These are phyloP conservation scores for Erodium maritimum DNA, from an alignment of 345 rosid species.

Conservation along the genomic window DNA sequence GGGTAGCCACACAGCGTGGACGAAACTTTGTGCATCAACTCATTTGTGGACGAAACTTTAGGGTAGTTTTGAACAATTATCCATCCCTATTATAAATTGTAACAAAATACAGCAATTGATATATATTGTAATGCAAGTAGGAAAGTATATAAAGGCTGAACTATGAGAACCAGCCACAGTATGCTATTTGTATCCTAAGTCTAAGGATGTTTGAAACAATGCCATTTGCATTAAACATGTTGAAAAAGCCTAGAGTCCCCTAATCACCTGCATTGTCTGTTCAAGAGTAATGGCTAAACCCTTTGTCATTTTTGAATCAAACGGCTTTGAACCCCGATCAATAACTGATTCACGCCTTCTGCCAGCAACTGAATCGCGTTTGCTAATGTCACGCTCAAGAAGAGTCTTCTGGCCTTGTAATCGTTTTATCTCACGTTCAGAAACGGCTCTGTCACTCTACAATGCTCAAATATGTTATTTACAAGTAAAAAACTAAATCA, in stretches of 20 bases:
- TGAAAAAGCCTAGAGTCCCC: neutral
- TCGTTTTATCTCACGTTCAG: conserved; percentile 68
- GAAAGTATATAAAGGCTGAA: too few species aligned
- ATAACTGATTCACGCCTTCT: conserved; percentile 57
- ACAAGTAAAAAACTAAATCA: neutral
- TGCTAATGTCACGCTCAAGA: conserved; percentile 75
- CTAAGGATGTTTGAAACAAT: neutral
- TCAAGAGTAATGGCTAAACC: too few species aligned
- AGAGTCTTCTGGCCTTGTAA: conserved; percentile 64
- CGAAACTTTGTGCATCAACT: too few species aligned
- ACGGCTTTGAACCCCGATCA: conserved; percentile 35
- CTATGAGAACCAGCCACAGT: too few species aligned
- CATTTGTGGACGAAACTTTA: too few species aligned
- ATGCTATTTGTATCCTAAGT: too few species aligned
- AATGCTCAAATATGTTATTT: conserved; percentile 5
- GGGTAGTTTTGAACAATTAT: too few species aligned
- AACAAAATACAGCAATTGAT: too few species aligned
- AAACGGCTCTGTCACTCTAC: conserved; percentile 78
- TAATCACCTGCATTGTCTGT: conserved; percentile 39
- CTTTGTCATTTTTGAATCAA: conserved; percentile 33
- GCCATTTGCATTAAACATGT: neutral
- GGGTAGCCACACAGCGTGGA: too few species aligned
- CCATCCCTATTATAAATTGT: too few species aligned
- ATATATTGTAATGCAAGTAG: too few species aligned
- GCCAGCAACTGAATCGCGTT: conserved; percentile 71